phyloP scores from a whole-genome alignment of 1,284 basidiomycete species.

The Puccinia triticina region DNA sequence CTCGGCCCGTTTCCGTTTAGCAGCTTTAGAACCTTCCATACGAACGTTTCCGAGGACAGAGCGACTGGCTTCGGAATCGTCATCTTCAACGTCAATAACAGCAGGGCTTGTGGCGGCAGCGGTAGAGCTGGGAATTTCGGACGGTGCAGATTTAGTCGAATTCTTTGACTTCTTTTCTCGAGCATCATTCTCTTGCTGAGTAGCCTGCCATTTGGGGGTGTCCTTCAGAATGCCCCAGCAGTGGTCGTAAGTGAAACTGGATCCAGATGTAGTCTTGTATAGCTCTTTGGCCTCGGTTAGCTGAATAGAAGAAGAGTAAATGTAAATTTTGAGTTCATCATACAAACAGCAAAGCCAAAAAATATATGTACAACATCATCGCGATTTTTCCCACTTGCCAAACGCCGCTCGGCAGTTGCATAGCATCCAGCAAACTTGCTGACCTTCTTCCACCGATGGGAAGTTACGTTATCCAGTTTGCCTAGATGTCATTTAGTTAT shows the following conservation, averaged over 20 bases:
- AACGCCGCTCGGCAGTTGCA: neutral
- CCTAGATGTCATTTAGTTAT: too few species aligned
- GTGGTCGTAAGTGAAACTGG: neutral
- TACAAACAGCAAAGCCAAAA: neutral
- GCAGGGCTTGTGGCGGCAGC: neutral
- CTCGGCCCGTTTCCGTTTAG: neutral
- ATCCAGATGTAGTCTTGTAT: neutral
- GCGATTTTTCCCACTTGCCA: neutral
- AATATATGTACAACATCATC: neutral
- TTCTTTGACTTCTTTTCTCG: too few species aligned
- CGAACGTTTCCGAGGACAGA: neutral
- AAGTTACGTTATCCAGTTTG: too few species aligned
- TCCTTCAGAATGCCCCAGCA: neutral
- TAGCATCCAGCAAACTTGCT: slow-evolving; percentile 7
- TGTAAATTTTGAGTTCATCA: neutral
- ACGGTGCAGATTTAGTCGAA: too few species aligned
- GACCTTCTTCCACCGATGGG: too few species aligned
- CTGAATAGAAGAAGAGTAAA: neutral
- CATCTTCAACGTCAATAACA: neutral
- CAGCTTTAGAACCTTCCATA: neutral
- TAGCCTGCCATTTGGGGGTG: neutral
- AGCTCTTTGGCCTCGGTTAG: neutral
- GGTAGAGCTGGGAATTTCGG: neutral
- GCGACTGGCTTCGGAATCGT: neutral
- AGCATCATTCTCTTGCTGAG: neutral